Evolutionary conservation across 495 filamentous ascomycete species (phyloP), one percentile per base, ranked within the genome.

Genomic region (Tirmania nivea): DNA sequence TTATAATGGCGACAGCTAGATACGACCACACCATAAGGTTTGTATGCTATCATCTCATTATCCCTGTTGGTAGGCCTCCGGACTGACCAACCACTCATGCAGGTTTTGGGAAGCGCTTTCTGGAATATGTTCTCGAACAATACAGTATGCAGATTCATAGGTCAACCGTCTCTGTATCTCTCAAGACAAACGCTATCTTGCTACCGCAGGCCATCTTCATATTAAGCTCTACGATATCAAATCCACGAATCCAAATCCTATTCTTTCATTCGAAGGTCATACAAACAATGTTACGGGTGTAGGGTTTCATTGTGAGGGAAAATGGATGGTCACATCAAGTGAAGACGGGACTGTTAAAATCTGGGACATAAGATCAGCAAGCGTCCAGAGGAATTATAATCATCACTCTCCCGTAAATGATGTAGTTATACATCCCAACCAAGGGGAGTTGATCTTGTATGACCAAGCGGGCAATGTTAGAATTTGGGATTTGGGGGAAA

Each of bases 311-410:
- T 94, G 87, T 61, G 90, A 97, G 65, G 87, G 87, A 10, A 96
- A 96, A 69, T 97, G 90, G 90, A 95, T 97, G 87, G 89, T 95
- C n/a, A 97, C 90, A 4, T 90, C 84, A 68, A 92, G 85, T 37
- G 90, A 97, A 65, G 90, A 97, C 61, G 84, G 88, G 50, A 93
- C 87, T 8, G 89, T 97, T 57, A 96, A 95, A 72, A 93, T 97
- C 48, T 97, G 90, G 90, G 92, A 97, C 66, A 96, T 89, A 8
- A 75, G 92, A 21, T 82, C 74, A 7, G 92, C 86, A 19, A 81
- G 73, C 48, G 76, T 96, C 45, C 90, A 96, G 65, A 78, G 90
- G 17, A 94, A 89, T 68, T 97, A 97, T 65, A 77, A 73, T 53
- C 90, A 97, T 61, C 81, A 80, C 21, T 78, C 75, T 20, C 75